phyloP scores from a whole-genome alignment of 2,329 filamentous ascomycete species.

The Ophiostoma novo-ulmi region DNA sequence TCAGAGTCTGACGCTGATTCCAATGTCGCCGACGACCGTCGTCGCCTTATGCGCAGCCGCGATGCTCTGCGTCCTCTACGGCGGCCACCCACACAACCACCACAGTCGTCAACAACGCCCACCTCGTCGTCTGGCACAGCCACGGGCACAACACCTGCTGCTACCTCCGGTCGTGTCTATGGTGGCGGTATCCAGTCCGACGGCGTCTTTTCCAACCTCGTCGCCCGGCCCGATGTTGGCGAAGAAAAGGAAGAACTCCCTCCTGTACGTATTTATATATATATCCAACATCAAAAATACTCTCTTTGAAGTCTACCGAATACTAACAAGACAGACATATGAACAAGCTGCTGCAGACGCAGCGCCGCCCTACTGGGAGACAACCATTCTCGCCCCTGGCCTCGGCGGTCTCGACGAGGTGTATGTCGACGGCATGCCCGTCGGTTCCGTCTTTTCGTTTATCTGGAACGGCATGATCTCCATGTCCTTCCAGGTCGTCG shows the following conservation, averaged over 20 bases:
- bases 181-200: slow-evolving; percentile 77
- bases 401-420: slow-evolving; percentile 89
- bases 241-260: slow-evolving; percentile 83
- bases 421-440: slow-evolving; percentile 92
- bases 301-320: too few species aligned
- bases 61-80: slow-evolving; percentile 24
- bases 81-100: slow-evolving; percentile 29
- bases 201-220: slow-evolving; percentile 93
- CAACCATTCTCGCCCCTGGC: slow-evolving; percentile 90
- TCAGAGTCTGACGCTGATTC: slow-evolving; percentile 78
- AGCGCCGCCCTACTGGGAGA: slow-evolving; percentile 98
- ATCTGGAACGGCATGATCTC: slow-evolving; percentile 95
- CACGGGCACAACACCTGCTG: slow-evolving; percentile 30
- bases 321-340: slow-evolving; percentile 61
- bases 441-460: slow-evolving; percentile 80
- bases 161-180: slow-evolving; percentile 47
- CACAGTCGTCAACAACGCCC: not conserved
- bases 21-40: slow-evolving; percentile 76
- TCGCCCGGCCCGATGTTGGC: slow-evolving; percentile 77
- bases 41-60: slow-evolving; percentile 73
- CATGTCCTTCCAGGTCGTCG: slow-evolving; percentile 93
- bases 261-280: slow-evolving; percentile 60
- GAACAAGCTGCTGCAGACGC: slow-evolving; percentile 96
- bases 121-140: not conserved
- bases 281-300: not conserved